These are phyloP conservation scores for Auricularia auricula-judae DNA, from an alignment of 768 basidiomycete species.

Conservation along the genomic window DNA sequence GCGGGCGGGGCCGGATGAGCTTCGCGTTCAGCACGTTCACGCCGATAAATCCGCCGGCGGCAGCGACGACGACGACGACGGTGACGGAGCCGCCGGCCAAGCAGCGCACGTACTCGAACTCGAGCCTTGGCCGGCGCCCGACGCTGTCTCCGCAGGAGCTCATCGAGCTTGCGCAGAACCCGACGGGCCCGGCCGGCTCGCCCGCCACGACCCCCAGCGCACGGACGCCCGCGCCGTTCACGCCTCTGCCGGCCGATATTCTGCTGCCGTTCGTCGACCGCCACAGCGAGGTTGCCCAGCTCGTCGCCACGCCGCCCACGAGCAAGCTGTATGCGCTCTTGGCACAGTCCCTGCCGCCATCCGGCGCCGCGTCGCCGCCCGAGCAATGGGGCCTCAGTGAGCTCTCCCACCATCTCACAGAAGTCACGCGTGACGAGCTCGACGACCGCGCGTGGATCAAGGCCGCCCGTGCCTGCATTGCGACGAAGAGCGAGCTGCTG, in stretches of 20 bases:
- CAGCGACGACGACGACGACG: not conserved
- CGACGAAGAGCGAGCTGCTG: constrained; percentile 69
- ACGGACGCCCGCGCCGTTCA: constrained; percentile 47
- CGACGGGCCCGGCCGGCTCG: constrained; percentile 20
- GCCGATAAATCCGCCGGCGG: not conserved
- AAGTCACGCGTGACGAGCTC: constrained; percentile 46
- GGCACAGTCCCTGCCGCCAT: constrained; percentile 50
- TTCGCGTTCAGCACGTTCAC: constrained; percentile 1
- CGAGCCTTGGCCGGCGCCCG: not conserved
- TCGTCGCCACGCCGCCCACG: constrained; percentile 57
- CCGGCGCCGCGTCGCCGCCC: not conserved
- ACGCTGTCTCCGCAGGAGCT: constrained; percentile 53
- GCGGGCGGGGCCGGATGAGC: not conserved
- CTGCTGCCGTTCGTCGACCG: constrained; percentile 84
- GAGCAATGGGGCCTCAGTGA: constrained; percentile 57
- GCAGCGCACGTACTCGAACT: constrained; percentile 1
- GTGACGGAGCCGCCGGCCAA: not conserved
- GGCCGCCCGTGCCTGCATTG: constrained; percentile 60
- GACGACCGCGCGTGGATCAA: constrained; percentile 67
- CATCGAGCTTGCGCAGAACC: constrained; percentile 55
- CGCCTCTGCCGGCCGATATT: constrained; percentile 65
- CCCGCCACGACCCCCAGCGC: not conserved
- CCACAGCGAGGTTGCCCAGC: constrained; percentile 55
- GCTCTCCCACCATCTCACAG: constrained; percentile 57
- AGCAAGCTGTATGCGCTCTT: constrained; percentile 66